Conservation (phyloP, 805 yeast genomes). For the Saturnispora besseyi region DNA sequence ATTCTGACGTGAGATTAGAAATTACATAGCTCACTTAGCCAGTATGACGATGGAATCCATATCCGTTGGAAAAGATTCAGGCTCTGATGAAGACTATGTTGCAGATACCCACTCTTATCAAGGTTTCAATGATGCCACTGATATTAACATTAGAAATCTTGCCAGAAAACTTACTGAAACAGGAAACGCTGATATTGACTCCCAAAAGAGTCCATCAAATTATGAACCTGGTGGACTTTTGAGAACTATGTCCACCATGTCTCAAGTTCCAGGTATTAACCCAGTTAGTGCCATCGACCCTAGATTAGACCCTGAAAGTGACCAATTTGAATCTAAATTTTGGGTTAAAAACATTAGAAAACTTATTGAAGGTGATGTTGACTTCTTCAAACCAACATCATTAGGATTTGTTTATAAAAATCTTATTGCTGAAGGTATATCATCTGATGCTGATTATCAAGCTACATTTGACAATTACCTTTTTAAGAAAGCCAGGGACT, state of each 20-base stretch:
- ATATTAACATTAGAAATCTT: slow-evolving; percentile 30
- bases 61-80: slow-evolving; percentile 19
- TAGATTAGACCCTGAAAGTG: slow-evolving; percentile 50
- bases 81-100: slow-evolving; percentile 7
- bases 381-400: slow-evolving; percentile 51
- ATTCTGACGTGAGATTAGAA: too few species aligned
- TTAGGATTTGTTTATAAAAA: slow-evolving; percentile 52
- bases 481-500: slow-evolving; percentile 27
- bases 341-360: slow-evolving; percentile 63
- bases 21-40: neutral
- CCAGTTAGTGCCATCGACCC: slow-evolving; percentile 32
- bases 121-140: slow-evolving; percentile 32
- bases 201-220: neutral
- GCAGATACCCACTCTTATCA: slow-evolving; percentile 17
- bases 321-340: slow-evolving; percentile 48
- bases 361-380: slow-evolving; percentile 44
- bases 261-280: slow-evolving; percentile 40
- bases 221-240: slow-evolving; percentile 17
- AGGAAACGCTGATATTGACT: slow-evolving; percentile 8
- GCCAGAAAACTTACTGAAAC: slow-evolving; percentile 32
- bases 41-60: slow-evolving; percentile 17
- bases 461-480: slow-evolving; percentile 43
- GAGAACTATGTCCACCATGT: slow-evolving; percentile 39
- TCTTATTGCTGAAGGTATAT: slow-evolving; percentile 54
- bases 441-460: slow-evolving; percentile 61